Percentiles rank a stretch among this genome's conserved stretches.
phyloP scores from a whole-genome alignment of 148 eudicot genomes.

The Euryodendron excelsum region DNA sequence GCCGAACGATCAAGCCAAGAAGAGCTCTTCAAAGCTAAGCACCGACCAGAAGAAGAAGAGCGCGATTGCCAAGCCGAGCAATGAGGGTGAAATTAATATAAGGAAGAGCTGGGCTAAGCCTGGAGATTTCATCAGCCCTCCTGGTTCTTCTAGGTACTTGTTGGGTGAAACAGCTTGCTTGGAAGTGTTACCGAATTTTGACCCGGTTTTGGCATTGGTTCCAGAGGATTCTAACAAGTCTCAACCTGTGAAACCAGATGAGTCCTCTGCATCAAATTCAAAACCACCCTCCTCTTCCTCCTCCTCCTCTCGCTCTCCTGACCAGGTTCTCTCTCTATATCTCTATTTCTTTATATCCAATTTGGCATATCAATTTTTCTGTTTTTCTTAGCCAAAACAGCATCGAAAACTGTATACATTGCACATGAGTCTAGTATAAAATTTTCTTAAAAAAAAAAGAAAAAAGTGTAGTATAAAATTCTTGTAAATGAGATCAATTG shows the following conservation, averaged over 20 bases:
- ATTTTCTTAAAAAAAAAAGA: not conserved
- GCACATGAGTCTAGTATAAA: too few species aligned
- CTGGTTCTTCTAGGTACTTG: slow-evolving; percentile 68
- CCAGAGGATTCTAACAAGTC: slow-evolving; percentile 7
- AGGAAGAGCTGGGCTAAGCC: slow-evolving; percentile 35
- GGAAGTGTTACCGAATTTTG: slow-evolving; percentile 38
- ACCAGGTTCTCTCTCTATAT: slow-evolving; percentile 36
- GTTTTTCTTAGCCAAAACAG: too few species aligned
- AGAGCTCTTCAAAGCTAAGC: slow-evolving; percentile 8
- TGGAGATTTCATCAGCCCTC: slow-evolving; percentile 56
- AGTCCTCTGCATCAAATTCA: slow-evolving; percentile 20
- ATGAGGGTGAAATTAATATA: not conserved
- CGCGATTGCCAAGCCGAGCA: not conserved
- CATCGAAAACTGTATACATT: too few species aligned
- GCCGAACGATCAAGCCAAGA: slow-evolving; percentile 8
- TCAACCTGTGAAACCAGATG: slow-evolving; percentile 11
- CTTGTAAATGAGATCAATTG: not conserved
- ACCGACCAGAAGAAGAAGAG: slow-evolving; percentile 1
- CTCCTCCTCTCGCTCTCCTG: slow-evolving; percentile 23
- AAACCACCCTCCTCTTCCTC: slow-evolving; percentile 1
- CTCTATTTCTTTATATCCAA: not conserved
- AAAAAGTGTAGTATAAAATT: too few species aligned
- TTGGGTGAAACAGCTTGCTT: slow-evolving; percentile 41
- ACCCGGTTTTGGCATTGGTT: slow-evolving; percentile 32
- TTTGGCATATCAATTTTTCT: not conserved